Evolutionary conservation across 2,329 filamentous ascomycete species (phyloP).

Genomic region (Pseudogymnoascus sp.): DNA sequence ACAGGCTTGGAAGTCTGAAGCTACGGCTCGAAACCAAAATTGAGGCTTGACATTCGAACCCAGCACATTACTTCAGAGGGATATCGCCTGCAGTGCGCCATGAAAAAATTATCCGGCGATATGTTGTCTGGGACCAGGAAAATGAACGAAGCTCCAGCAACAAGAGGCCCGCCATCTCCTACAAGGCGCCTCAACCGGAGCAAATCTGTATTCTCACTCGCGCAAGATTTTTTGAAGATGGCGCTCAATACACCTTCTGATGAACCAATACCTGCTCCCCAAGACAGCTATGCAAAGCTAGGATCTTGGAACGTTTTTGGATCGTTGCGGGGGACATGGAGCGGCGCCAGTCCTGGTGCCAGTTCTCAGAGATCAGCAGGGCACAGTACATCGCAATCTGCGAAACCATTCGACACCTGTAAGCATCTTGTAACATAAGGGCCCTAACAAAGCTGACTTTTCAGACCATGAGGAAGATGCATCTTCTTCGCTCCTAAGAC

Average conservation of each 20-base stretch:
- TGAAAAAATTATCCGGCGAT: background rate
- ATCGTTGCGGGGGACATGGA: background rate
- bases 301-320: slow-evolving; percentile 1
- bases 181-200: background rate
- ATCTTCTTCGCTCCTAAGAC: slow-evolving; percentile 4
- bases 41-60: background rate
- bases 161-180: background rate
- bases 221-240: slow-evolving; percentile 8
- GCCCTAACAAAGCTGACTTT: background rate
- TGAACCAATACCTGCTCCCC: background rate
- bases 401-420: background rate
- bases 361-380: background rate
- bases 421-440: background rate
- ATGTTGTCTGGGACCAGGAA: background rate
- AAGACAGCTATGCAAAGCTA: background rate
- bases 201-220: slow-evolving; percentile 7
- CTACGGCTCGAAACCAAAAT: background rate
- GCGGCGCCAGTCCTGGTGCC: background rate
- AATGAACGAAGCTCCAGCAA: background rate
- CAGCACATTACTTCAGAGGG: background rate
- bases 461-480: background rate
- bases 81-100: background rate
- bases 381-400: background rate
- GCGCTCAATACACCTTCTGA: background rate
- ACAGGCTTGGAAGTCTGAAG: background rate